Base-by-base conservation (phyloP, 2,329 filamentous ascomycete species). In the Polychaeton citri region DNA sequence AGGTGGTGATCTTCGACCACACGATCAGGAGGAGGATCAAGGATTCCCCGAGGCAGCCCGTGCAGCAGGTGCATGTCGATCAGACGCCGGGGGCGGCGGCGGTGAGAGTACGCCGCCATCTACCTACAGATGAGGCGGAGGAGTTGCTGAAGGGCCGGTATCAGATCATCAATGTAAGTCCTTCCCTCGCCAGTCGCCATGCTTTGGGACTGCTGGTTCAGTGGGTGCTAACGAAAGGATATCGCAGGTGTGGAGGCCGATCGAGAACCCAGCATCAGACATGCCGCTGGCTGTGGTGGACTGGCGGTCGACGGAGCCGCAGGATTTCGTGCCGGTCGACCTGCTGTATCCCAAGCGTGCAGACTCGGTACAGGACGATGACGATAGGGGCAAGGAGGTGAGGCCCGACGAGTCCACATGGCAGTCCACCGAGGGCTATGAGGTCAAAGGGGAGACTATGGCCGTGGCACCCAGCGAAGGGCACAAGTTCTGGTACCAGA, bases 31-130 rank as follows among this genome's bases (percentile, higher is more conserved):
- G 70, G 5, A 61, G 69, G 15, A 55, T 63, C 2, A 68, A 70
- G n/a, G 54, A 60, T 2, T 62, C 74, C 0, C 65, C 74, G 0
- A 66, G 79, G 5, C 71, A 73, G 43, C 79, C 79, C 0, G 77
- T 83, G 0, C 73, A 79, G 52, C 71, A 74, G 45, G 75, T 82
- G 0, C 79, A 83, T 42, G 76, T 83, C 10, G 79, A 84, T 49
- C 79, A 83, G 57, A 81, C 79, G 0, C 71, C 76, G 0, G 56
- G 49, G 0, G 78, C 79, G 0, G 75, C 76, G 1, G 72, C 68
- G 40, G 65, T 57, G 1, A 69, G 79, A 9, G 76, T 81, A 10
- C 64, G 72, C 2, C 63, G 75, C 1, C 79, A 83, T 46, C 44
- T 79, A 0, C 62, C 69, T 0, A 56, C 53, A 2, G 63, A 64